Evolutionary conservation across 306 rosid species (phyloP).

Genomic region (Argentina anserina): DNA sequence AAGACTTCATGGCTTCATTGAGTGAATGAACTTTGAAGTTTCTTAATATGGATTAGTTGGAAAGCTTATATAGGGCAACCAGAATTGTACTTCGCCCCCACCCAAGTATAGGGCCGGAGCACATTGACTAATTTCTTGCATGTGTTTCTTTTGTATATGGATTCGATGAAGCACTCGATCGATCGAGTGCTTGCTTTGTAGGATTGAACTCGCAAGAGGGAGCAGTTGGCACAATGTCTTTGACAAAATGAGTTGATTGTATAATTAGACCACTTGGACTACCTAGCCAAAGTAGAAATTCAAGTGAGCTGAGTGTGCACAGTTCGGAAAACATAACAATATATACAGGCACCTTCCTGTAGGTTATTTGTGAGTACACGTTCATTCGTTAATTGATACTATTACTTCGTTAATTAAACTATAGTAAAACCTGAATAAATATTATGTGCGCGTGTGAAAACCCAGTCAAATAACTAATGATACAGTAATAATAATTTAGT

Average conservation of each 20-base stretch:
- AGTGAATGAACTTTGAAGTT: too few species aligned
- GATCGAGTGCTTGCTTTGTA: slow-evolving; percentile 24
- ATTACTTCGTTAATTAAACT: too few species aligned
- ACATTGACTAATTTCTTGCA: not conserved
- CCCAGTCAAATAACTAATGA: too few species aligned
- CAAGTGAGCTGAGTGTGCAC: too few species aligned
- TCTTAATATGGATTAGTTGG: not conserved
- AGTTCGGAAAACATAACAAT: too few species aligned
- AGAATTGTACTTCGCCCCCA: not conserved
- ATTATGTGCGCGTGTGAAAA: too few species aligned
- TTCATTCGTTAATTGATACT: too few species aligned
- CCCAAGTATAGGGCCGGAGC: not conserved
- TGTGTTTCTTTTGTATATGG: not conserved
- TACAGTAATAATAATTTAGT: too few species aligned
- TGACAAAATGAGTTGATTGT: not conserved
- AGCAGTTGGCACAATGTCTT: not conserved
- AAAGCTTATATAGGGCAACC: not conserved
- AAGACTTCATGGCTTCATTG: not conserved
- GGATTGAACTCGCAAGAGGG: slow-evolving; percentile 10
- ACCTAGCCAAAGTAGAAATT: slow-evolving; percentile 18
- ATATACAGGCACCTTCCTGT: too few species aligned
- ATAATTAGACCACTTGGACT: not conserved
- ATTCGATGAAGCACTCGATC: not conserved
- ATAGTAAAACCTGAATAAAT: too few species aligned
- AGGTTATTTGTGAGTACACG: too few species aligned